Percentiles rank a stretch among this genome's conserved stretches.
Evolutionary conservation across 164 flowering plant species (phyloP).

Genomic region (Cinnamomum chago): DNA sequence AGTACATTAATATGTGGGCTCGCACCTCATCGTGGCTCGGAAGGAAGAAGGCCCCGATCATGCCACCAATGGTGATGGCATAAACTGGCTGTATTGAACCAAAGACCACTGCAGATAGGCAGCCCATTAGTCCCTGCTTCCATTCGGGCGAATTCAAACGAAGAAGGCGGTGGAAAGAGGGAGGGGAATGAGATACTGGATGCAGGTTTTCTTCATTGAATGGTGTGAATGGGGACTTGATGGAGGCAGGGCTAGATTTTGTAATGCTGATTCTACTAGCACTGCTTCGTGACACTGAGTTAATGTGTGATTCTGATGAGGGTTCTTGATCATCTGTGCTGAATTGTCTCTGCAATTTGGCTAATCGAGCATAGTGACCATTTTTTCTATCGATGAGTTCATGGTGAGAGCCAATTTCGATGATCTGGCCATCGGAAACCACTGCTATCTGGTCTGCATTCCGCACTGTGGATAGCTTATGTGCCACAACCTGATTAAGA

Average conservation of each 20-base stretch:
- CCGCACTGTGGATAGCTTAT: conserved; percentile 70
- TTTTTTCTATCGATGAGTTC: conserved; percentile 49
- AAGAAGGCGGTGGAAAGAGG: conserved; percentile 64
- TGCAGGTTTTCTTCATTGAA: conserved; percentile 17
- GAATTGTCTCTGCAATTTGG: conserved; percentile 65
- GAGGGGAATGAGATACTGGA: conserved; percentile 33
- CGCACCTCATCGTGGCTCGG: conserved; percentile 56
- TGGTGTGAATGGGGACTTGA: conserved; percentile 38
- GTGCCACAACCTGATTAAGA: conserved; percentile 70
- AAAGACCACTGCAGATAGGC: conserved; percentile 59
- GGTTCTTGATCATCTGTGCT: conserved; percentile 44
- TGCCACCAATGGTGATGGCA: conserved; percentile 81
- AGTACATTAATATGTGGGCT: conserved; percentile 46
- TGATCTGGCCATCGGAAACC: conserved; percentile 43
- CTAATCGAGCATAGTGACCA: conserved; percentile 74
- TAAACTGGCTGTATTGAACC: conserved; percentile 80
- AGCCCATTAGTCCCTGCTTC: conserved; percentile 68
- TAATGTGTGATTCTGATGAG: conserved; percentile 17
- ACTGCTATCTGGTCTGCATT: conserved; percentile 84
- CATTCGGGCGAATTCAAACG: conserved; percentile 64
- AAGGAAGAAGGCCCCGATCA: conserved; percentile 73
- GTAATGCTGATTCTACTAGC: conserved; percentile 43
- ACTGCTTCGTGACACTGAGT: conserved; percentile 51
- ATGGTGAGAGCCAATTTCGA: conserved; percentile 67
- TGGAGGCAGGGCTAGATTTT: conserved; percentile 51